Evolutionary conservation across 768 basidiomycete species (phyloP), one percentile per base, ranked within the genome.

Genomic region (Mycena olivaceomarginata): DNA sequence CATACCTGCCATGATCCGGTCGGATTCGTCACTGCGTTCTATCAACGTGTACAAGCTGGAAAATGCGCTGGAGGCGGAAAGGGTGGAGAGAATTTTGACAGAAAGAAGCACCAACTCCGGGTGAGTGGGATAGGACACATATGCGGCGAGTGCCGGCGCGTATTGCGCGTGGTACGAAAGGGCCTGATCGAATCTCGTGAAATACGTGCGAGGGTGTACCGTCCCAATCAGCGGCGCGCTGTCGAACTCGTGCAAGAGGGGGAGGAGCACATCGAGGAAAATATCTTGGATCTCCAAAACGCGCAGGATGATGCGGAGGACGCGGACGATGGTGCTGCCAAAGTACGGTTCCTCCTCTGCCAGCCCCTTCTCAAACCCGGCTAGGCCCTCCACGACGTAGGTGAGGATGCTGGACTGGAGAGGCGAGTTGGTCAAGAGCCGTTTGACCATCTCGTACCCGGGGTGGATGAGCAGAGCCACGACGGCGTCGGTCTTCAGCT

Each of bases 261-360:
- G 96, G 4, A 98, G 86, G 65, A 98, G 91, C 31, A 97, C 93
- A 70, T 99, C 97, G 56, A 97, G 89, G 88, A 98, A 98, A 71
- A 97, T 91, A 66, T 95, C 93, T 82, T 99, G 97, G 39, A 97
- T 90, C 77, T 97, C 95, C 73, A 99, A 87, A 0, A 95, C 90
- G 1, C 97, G 93, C 76, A 93, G 91, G 18, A 96, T 89, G 77
- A 98, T 96, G 69, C 97, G 89, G 46, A 99, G 88, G 9, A 96
- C 92, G 16, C 97, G 94, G 22, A 93, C 87, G 77, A 98, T 94
- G 5, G 95, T 95, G 63, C 90, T 90, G 45, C 90, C 89, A 86
- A 96, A 96, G 82, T 90, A 93, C 0, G 93, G 90, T 83, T 96
- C 90, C 65, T 95, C 93, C 20, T 92, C 91, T 0, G 94, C 91